Evolutionary conservation across 352 stramenopile species (phyloP).

Genomic region (Detonula confervacea): DNA sequence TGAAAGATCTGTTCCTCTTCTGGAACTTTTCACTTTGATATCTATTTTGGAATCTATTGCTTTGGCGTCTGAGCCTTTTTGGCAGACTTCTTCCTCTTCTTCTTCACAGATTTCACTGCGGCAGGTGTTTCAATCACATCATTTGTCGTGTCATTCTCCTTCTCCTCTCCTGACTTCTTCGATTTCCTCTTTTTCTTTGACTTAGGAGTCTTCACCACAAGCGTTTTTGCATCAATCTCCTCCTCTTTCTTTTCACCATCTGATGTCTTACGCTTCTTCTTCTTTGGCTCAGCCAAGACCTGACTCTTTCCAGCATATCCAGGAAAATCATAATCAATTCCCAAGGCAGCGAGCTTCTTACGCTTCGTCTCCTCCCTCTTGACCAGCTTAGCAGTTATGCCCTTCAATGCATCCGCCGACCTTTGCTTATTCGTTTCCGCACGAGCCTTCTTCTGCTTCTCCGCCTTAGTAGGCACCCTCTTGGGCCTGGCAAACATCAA

Average conservation of each 20-base stretch:
- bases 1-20: no score
- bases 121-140: background rate
- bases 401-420: conserved; percentile 57
- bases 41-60: conserved; percentile 11
- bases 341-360: conserved; percentile 70
- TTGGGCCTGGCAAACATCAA: conserved; percentile 70
- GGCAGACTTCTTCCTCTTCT: conserved; percentile 29
- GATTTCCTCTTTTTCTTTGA: conserved; percentile 19
- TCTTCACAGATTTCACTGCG: conserved; percentile 21
- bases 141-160: conserved; percentile 10
- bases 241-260: conserved; percentile 24
- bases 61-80: conserved; percentile 34
- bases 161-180: conserved; percentile 17
- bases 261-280: conserved; percentile 56
- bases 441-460: conserved; percentile 43
- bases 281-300: conserved; percentile 9
- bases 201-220: conserved; percentile 23
- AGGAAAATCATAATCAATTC: conserved; percentile 86
- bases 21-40: no score
- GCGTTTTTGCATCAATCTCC: background rate
- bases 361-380: conserved; percentile 78
- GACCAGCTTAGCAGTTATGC: conserved; percentile 73
- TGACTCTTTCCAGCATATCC: conserved; percentile 64
- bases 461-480: conserved; percentile 55
- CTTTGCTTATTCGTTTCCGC: conserved; percentile 47